Evolutionary conservation across 2,329 filamentous ascomycete genomes (phyloP).

Genomic region (Achaetomium macrosporum): DNA sequence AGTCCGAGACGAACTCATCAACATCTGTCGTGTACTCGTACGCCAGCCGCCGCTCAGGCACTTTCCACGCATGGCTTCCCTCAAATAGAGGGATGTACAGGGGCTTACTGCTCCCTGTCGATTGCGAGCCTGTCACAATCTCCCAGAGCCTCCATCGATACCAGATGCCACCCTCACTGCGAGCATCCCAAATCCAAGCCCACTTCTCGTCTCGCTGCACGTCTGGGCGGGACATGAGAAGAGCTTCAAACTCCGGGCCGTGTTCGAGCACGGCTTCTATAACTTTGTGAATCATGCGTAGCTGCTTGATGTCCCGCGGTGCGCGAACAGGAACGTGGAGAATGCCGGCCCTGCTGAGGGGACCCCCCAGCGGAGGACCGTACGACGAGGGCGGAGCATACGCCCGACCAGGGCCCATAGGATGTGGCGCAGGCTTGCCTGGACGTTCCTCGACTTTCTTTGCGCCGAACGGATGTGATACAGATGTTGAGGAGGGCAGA

Average conservation of each 20-base stretch:
- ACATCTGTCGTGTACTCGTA: conserved; percentile 76
- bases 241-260: conserved; percentile 82
- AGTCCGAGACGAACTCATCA: conserved; percentile 74
- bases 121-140: conserved; percentile 61
- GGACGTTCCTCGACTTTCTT: conserved; percentile 50
- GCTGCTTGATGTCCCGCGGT: conserved; percentile 69
- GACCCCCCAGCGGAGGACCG: conserved; percentile 35
- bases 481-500: conserved; percentile 40
- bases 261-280: conserved; percentile 74
- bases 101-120: conserved; percentile 39
- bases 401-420: conserved; percentile 46
- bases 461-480: conserved; percentile 70
- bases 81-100: conserved; percentile 67
- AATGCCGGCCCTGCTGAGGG: conserved; percentile 41
- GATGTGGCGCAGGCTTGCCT: conserved; percentile 31
- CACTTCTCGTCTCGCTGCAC: conserved; percentile 85
- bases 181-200: conserved; percentile 88
- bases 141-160: conserved; percentile 93
- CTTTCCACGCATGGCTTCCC: conserved; percentile 68
- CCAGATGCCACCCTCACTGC: conserved; percentile 74
- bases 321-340: conserved; percentile 66
- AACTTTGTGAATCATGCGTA: conserved; percentile 82
- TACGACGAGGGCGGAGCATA: conserved; percentile 77
- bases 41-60: conserved; percentile 64
- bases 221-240: conserved; percentile 79